Evolutionary conservation across 75 land plant species (phyloP).

Genomic region (Azolla pinnata): DNA sequence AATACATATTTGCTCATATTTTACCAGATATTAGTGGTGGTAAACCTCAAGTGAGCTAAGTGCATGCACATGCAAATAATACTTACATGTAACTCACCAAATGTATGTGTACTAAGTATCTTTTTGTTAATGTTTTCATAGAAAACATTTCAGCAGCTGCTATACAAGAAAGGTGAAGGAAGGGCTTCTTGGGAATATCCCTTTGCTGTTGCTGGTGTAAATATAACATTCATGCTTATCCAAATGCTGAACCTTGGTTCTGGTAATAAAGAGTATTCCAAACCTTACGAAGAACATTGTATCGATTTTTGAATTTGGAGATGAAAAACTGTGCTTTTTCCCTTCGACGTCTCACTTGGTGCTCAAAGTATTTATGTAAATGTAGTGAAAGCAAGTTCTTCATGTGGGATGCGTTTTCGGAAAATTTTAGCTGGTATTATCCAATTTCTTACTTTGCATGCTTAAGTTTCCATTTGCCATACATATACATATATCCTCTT

Average conservation of each 20-base stretch:
- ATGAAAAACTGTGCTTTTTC: neutral
- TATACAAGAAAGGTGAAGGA: slow-evolving; percentile 64
- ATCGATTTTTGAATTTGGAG: neutral
- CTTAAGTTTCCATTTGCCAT: no score
- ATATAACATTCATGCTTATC: slow-evolving; percentile 92
- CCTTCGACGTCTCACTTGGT: no score
- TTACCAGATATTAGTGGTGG: no score
- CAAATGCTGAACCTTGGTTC: slow-evolving; percentile 91
- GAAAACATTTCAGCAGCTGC: slow-evolving; percentile 73
- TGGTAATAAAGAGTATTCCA: slow-evolving; percentile 24
- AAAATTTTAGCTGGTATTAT: slow-evolving; percentile 73
- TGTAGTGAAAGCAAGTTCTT: slow-evolving; percentile 54
- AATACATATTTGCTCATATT: no score
- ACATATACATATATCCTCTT: no score
- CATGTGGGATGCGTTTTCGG: slow-evolving; percentile 56
- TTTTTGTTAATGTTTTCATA: slow-evolving; percentile 15
- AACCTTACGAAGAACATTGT: neutral
- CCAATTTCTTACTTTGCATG: no score
- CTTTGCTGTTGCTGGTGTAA: slow-evolving; percentile 96
- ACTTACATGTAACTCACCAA: neutral
- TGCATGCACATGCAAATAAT: no score
- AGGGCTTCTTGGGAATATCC: slow-evolving; percentile 92
- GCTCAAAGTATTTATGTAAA: neutral
- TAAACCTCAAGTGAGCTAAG: no score
- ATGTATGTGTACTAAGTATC: neutral